Evolutionary conservation across 305 asterid species (phyloP), one percentile per base, ranked within the genome.

Genomic region (Fraxinus nigra): DNA sequence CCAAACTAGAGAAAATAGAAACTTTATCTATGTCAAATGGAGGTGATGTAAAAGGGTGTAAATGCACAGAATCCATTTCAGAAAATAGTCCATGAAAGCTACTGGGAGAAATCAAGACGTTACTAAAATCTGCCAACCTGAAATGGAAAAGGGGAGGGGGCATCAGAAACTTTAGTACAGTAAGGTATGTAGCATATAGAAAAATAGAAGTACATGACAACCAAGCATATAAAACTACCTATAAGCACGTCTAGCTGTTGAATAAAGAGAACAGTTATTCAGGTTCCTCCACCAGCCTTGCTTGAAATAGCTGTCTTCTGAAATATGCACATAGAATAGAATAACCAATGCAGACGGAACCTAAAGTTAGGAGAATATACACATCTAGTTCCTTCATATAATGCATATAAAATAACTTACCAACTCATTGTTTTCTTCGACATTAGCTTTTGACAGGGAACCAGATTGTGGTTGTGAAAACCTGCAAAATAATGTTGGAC

Each of bases 221-320:
- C 75, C 38, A 9, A 13, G 3, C 37, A 73, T 59, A 34, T 4
- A 69, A 18, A 14, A 37, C 65, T 72, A 18, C 54, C 56, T 38
- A 65, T 67, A 79, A 82, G 82, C 79, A 84, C 72, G 76, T 67
- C 91, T 87, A 85, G 87, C 92, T 76, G 74, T 70, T 72, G 63
- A 83, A 72, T 7, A 33, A 37, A 33, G 74, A 24, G 9, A 79
- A 77, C 56, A 59, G 73, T 32, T 40, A 65, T 78, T 86, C 85
- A 92, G 86, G 89, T 80, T 77, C 80, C 94, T 54, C 82, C 92
- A 82, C 82, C 91, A 79, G 91, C 92, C 86, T 87, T 83, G 51
- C 87, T 86, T 59, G 83, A 20, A 80, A 82, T 69, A 40, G 83
- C 79, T 59, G 85, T 73, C 85, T 87, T 82, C 97, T 91, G 93